phyloP scores from a whole-genome alignment of 176 grass and related monocot genomes.

The Ananas comosus region DNA sequence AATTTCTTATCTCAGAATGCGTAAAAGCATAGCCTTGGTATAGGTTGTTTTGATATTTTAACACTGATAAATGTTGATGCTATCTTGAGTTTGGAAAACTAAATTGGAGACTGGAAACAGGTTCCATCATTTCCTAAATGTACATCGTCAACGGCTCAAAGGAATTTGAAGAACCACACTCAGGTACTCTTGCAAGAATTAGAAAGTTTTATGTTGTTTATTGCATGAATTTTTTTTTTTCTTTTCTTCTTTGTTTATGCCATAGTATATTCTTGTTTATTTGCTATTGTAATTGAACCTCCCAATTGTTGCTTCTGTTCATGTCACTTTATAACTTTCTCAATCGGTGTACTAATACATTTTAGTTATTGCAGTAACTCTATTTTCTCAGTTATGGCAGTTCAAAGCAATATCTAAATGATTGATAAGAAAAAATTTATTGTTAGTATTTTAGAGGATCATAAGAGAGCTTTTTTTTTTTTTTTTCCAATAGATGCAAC shows the following conservation, averaged over 20 bases:
- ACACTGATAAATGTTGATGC: not conserved
- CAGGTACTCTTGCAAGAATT: slow-evolving; percentile 32
- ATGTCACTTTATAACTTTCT: too few species aligned
- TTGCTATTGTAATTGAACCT: not conserved
- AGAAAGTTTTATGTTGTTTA: not conserved
- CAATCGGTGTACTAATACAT: too few species aligned
- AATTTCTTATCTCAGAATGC: not conserved
- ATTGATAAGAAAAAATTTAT: too few species aligned
- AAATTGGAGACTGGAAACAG: slow-evolving; percentile 25
- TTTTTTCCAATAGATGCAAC: too few species aligned
- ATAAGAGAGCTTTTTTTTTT: too few species aligned
- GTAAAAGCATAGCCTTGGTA: not conserved
- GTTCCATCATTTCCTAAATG: slow-evolving; percentile 86
- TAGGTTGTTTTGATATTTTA: not conserved
- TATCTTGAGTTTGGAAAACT: not conserved
- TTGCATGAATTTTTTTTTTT: too few species aligned
- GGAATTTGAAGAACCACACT: slow-evolving; percentile 61
- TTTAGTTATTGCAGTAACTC: too few species aligned
- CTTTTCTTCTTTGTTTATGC: too few species aligned
- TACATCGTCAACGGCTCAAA: slow-evolving; percentile 63
- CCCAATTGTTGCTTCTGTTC: too few species aligned
- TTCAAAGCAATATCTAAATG: too few species aligned
- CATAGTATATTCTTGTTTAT: not conserved
- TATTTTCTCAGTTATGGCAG: too few species aligned
- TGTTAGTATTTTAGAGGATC: too few species aligned